A percentile compares a stretch with the other conserved stretches of the same genome.
phyloP scores from a whole-genome alignment of 305 asterid genomes.

The Striga hermonthica region DNA sequence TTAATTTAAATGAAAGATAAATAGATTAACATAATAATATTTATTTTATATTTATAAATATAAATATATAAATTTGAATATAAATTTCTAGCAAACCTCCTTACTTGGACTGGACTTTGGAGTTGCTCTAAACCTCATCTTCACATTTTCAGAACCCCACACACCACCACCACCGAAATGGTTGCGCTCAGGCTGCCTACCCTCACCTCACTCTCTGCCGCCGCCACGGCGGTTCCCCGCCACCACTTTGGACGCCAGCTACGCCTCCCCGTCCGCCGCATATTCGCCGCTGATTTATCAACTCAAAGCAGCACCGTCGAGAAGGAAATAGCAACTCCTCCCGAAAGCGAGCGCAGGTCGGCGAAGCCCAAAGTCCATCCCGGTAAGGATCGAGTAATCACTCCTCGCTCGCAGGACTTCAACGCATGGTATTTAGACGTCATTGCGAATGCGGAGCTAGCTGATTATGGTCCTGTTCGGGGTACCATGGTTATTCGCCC shows the following conservation, averaged over 20 bases:
- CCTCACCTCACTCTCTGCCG: constrained; percentile 64
- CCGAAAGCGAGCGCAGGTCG: constrained; percentile 42
- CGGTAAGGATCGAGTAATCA: constrained; percentile 67
- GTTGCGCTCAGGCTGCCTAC: constrained; percentile 77
- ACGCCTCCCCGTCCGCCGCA: constrained; percentile 42
- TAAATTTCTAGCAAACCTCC: too few relatives aligned
- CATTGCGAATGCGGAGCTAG: constrained; percentile 87
- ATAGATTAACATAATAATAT: too few relatives aligned
- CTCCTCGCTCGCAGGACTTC: constrained; percentile 93
- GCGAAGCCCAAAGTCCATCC: constrained; percentile 45
- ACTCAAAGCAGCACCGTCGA: constrained; percentile 54
- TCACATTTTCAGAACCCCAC: neutral
- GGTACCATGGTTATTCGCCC: constrained; percentile 99
- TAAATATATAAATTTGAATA: too few relatives aligned
- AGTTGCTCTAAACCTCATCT: constrained; percentile 35
- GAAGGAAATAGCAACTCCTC: constrained; percentile 43
- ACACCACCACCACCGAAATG: constrained; percentile 42
- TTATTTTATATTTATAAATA: too few relatives aligned
- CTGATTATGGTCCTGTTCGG: constrained; percentile 98
- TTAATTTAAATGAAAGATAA: too few relatives aligned
- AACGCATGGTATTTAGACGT: constrained; percentile 94
- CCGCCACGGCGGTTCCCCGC: constrained; percentile 45
- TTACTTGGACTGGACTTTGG: too few relatives aligned
- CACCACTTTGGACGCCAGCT: constrained; percentile 36
- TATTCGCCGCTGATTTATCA: constrained; percentile 53